Evolutionary conservation across 805 yeast species (phyloP), one percentile per base, ranked within the genome.

Genomic region (Candida vaughaniae): DNA sequence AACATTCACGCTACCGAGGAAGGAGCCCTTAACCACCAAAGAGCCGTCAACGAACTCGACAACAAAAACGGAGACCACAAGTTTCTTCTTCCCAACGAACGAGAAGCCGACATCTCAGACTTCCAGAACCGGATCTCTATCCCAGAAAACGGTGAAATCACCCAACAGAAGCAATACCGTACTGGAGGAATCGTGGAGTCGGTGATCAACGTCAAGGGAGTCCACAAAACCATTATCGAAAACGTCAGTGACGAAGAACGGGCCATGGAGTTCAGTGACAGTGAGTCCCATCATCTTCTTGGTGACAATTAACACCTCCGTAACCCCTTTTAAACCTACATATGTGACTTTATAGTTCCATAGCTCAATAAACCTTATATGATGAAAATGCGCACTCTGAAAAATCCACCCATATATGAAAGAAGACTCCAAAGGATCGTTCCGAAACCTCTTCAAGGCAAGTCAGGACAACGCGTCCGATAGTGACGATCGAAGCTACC

Each of bases 181-280:
- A 73, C 81, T 8, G 80, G 80, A 12, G 82, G 91, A 6, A 80
- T 88, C 36, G 75, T 85, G 37, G 96, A 88, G 61, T 79, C 85
- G 27, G 82, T 88, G 12, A 79, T 88, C n/a, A 84, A 82, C 34
- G 84, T 84, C 18, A 80, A 82, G 53, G 96, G 96, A 36, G 85
- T 85, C 15, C 80, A 79, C 50, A 88, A 88, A 67, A 87, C 95
- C 3, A 85, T 88, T 43, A 87, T 88, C 51, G 91, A 84, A 49
- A 82, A 78, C 36, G 71, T 74, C 5, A 59, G 75, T 44, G 73
- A 66, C 38, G 65, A 68, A 27, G 78, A 76, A 39, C 32, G 39
- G 14, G 47, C 45, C 28, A 36, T 42, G 30, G 45, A 42, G 20
- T 29, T 40, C 25, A 17, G 17, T 12, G 37, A 29, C n/a, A 29